Conservation (phyloP, 345 rosid genomes). For the Camelina sativa region DNA sequence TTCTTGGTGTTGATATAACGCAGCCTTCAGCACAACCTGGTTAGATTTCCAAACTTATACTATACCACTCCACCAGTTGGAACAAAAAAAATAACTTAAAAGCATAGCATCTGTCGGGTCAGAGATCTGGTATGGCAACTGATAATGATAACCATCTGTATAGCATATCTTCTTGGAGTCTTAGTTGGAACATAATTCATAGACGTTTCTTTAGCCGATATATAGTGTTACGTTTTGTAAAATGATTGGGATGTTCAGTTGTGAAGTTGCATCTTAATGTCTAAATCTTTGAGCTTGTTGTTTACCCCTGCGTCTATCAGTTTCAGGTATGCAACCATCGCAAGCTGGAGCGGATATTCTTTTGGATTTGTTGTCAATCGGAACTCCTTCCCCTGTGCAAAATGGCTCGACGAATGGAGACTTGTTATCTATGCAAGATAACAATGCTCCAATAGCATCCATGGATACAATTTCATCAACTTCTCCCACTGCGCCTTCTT, state of each 20-base stretch:
- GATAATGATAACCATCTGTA: slow-evolving; percentile 10
- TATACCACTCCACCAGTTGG: background rate
- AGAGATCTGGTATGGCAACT: slow-evolving; percentile 17
- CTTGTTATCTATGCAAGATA: slow-evolving; percentile 57
- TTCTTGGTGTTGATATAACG: slow-evolving; percentile 81
- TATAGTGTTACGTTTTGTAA: slow-evolving; percentile 5
- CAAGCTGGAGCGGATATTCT: slow-evolving; percentile 81
- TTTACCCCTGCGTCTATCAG: slow-evolving; percentile 17
- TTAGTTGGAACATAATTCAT: slow-evolving; percentile 7
- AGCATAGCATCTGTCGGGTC: background rate
- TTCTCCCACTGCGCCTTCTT: slow-evolving; percentile 53
- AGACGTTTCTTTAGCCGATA: slow-evolving; percentile 8
- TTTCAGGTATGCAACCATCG: slow-evolving; percentile 66
- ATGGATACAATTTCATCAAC: slow-evolving; percentile 56
- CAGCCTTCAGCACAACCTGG: slow-evolving; percentile 67
- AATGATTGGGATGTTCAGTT: slow-evolving; percentile 6
- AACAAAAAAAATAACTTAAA: background rate
- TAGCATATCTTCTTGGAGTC: slow-evolving; percentile 20
- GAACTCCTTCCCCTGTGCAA: slow-evolving; percentile 59
- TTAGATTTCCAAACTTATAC: slow-evolving; percentile 46
- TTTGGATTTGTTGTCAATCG: slow-evolving; percentile 85
- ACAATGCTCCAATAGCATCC: slow-evolving; percentile 49
- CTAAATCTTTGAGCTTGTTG: slow-evolving; percentile 18
- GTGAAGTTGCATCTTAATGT: slow-evolving; percentile 20
- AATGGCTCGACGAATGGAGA: slow-evolving; percentile 57